phyloP scores from a whole-genome alignment of 2,329 filamentous ascomycete species.

The Colletotrichum kahawae region DNA sequence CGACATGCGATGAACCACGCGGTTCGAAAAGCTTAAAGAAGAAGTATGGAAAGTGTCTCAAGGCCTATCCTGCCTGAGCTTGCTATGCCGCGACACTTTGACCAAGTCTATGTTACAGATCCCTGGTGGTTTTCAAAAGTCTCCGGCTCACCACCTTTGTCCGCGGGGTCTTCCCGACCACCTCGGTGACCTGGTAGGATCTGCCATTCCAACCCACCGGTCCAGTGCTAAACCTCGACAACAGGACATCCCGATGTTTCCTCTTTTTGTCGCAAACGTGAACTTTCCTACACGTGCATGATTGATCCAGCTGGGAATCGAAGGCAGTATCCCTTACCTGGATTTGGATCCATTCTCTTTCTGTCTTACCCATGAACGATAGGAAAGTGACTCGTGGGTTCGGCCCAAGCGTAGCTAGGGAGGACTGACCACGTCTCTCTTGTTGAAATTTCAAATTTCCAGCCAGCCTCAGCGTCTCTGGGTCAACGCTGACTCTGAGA shows the following conservation, averaged over 20 bases:
- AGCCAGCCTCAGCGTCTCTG: conserved; percentile 28
- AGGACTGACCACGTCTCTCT: not conserved
- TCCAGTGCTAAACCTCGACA: not conserved
- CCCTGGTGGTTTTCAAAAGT: not conserved
- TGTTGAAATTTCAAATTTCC: conserved; percentile 27
- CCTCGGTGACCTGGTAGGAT: not conserved
- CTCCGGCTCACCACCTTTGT: not conserved
- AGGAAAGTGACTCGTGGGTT: not conserved
- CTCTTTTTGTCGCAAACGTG: fast-evolving
- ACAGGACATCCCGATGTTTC: not conserved
- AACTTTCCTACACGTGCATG: fast-evolving
- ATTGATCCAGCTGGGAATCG: not conserved
- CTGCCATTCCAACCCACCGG: not conserved
- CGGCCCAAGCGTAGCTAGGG: not conserved
- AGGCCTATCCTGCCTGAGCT: not conserved
- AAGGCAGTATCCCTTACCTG: not conserved
- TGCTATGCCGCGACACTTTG: not conserved
- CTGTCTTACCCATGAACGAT: not conserved
- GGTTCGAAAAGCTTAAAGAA: not conserved
- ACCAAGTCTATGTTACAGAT: not conserved
- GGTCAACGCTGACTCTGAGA: conserved; percentile 44
- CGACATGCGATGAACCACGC: not conserved
- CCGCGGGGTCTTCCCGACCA: not conserved
- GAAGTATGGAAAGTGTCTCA: not conserved
- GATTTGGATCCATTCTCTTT: not conserved